Percentiles rank a stretch among this genome's conserved stretches.
phyloP scores from a whole-genome alignment of 805 yeast species.

The Myxozyma lipomycoides region DNA sequence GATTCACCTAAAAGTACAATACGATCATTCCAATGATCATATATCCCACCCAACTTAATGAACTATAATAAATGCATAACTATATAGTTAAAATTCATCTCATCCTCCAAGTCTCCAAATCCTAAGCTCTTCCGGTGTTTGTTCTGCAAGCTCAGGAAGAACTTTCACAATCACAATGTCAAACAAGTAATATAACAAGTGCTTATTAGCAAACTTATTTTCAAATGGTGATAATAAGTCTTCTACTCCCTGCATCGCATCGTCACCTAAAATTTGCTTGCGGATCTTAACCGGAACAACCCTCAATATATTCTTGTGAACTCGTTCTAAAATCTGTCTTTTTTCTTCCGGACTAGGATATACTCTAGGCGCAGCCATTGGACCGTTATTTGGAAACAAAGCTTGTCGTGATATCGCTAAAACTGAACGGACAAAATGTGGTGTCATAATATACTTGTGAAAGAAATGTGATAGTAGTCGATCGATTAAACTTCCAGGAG shows the following conservation, averaged over 20 bases:
- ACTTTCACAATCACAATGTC: slow-evolving; percentile 32
- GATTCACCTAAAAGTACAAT: background rate
- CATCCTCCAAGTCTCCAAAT: slow-evolving; percentile 24
- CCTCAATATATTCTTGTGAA: slow-evolving; percentile 20
- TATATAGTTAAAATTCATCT: background rate
- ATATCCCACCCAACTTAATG: too few species aligned
- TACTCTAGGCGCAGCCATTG: slow-evolving; percentile 48
- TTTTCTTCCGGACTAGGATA: slow-evolving; percentile 45
- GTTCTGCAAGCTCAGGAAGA: slow-evolving; percentile 33
- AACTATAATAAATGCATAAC: too few species aligned
- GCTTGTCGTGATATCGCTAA: slow-evolving; percentile 38
- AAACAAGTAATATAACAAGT: slow-evolving; percentile 31
- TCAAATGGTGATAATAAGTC: slow-evolving; percentile 31
- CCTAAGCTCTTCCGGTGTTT: slow-evolving; percentile 31
- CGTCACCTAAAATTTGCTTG: slow-evolving; percentile 27
- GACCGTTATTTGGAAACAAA: slow-evolving; percentile 49
- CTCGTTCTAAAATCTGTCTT: slow-evolving; percentile 29
- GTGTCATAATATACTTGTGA: slow-evolving; percentile 18
- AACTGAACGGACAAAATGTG: slow-evolving; percentile 16
- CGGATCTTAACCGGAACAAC: slow-evolving; percentile 25
- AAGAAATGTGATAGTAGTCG: slow-evolving; percentile 19
- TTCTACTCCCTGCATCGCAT: slow-evolving; percentile 26
- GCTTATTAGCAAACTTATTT: slow-evolving; percentile 34
- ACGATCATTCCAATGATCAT: too few species aligned
- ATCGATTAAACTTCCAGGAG: slow-evolving; percentile 24